These are phyloP conservation scores for Saccharomycopsis malanga DNA, from an alignment of 805 yeast genomes.

Conservation along the genomic window DNA sequence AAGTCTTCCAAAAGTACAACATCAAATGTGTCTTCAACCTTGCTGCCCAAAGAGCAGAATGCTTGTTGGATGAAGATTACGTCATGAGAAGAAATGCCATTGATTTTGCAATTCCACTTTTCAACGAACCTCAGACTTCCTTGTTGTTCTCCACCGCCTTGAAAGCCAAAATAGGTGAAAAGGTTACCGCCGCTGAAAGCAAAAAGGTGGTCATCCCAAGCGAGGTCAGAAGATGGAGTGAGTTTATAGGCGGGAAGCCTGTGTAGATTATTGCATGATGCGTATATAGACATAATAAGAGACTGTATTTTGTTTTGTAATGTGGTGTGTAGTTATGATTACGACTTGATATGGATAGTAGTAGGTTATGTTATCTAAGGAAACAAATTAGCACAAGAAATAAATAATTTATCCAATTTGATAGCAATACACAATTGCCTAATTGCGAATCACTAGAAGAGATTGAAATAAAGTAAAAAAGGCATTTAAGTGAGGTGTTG, in stretches of 20 bases:
- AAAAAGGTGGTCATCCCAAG: conserved; percentile 54
- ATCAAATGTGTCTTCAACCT: conserved; percentile 86
- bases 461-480: too few species aligned
- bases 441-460: too few species aligned
- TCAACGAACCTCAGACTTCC: conserved; percentile 95
- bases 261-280: conserved; percentile 7
- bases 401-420: too few species aligned
- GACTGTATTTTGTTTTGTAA: too few species aligned
- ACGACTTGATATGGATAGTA: too few species aligned
- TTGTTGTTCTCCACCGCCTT: conserved; percentile 78
- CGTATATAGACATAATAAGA: too few species aligned
- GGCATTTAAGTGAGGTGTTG: too few species aligned
- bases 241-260: conserved; percentile 81
- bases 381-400: too few species aligned
- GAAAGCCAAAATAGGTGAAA: conserved; percentile 46
- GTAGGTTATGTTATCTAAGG: too few species aligned
- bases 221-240: conserved; percentile 96
- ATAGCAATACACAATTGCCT: too few species aligned
- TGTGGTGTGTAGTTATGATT: too few species aligned
- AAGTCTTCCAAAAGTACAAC: conserved; percentile 81
- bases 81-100: conserved; percentile 99
- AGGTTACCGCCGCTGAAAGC: conserved; percentile 24
- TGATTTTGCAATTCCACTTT: conserved; percentile 93
- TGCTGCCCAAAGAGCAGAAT: conserved; percentile 84
- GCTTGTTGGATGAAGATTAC: conserved; percentile 80